phyloP scores from a whole-genome alignment of 148 eudicot species.

The Silene conica region DNA sequence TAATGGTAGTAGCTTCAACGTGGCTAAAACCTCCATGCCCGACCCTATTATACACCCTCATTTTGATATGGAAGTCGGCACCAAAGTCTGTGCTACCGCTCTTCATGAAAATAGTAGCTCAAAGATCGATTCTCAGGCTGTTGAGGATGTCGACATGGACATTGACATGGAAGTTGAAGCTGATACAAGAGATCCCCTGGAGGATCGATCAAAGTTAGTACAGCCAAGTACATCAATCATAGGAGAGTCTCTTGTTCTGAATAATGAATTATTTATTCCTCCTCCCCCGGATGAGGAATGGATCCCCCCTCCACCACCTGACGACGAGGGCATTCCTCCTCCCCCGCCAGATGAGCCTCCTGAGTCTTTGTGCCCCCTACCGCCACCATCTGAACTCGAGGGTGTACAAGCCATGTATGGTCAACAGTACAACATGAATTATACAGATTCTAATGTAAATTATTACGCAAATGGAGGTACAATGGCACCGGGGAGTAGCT shows the following conservation, averaged over 20 bases:
- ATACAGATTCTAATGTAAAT: slow-evolving; percentile 39
- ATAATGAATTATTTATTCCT: slow-evolving; percentile 38
- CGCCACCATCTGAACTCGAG: slow-evolving; percentile 40
- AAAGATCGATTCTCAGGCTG: slow-evolving; percentile 28
- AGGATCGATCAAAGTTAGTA: slow-evolving; percentile 25
- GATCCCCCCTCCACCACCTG: slow-evolving; percentile 97
- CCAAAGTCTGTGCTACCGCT: slow-evolving; percentile 27
- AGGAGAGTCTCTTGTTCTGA: slow-evolving; percentile 26
- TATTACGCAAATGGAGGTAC: slow-evolving; percentile 43
- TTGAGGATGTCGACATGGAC: slow-evolving; percentile 86
- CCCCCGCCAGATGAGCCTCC: slow-evolving; percentile 92
- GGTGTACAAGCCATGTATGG: slow-evolving; percentile 42
- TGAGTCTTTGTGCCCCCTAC: slow-evolving; percentile 45
- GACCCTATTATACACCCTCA: slow-evolving; percentile 10
- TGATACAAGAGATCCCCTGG: slow-evolving; percentile 18
- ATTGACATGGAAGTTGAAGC: slow-evolving; percentile 97
- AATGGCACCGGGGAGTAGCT: slow-evolving; percentile 29
- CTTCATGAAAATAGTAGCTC: slow-evolving; percentile 26
- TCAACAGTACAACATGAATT: slow-evolving; percentile 42
- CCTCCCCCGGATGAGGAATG: slow-evolving; percentile 85
- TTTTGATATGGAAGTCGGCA: slow-evolving; percentile 25
- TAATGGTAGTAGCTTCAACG: slow-evolving; percentile 12
- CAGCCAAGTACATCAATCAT: slow-evolving; percentile 26
- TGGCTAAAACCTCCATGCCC: slow-evolving; percentile 20
- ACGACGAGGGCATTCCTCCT: slow-evolving; percentile 78